Percentiles rank a stretch among this genome's conserved stretches.
Evolutionary conservation across 768 basidiomycete genomes (phyloP).

Genomic region (Auricularia sp.): DNA sequence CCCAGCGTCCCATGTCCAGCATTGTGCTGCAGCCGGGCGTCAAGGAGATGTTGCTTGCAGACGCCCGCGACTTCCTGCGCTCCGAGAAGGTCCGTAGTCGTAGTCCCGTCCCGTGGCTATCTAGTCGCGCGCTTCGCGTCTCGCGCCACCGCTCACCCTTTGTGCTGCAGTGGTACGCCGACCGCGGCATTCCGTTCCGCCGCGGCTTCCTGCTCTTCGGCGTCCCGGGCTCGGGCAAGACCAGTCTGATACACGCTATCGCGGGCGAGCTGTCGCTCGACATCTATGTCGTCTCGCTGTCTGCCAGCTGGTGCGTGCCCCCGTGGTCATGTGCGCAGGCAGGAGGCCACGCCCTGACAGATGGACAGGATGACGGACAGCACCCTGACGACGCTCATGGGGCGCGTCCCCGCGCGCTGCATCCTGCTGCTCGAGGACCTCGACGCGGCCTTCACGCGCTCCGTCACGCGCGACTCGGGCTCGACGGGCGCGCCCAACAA

Average conservation of each 20-base stretch:
- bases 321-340: neutral
- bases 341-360: neutral
- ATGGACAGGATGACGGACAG: slow-evolving; percentile 41
- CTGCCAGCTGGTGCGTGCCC: slow-evolving; percentile 16
- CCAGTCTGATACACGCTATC: slow-evolving; percentile 71
- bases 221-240: slow-evolving; percentile 80
- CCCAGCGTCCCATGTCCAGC: slow-evolving; percentile 61
- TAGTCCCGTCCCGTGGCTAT: no score
- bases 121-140: no score
- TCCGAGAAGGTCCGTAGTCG: slow-evolving; percentile 43
- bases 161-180: slow-evolving; percentile 63
- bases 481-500: slow-evolving; percentile 12
- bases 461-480: slow-evolving; percentile 52
- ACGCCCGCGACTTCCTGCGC: slow-evolving; percentile 73
- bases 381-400: slow-evolving; percentile 77
- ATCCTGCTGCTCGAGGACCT: slow-evolving; percentile 86
- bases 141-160: no score
- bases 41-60: slow-evolving; percentile 78
- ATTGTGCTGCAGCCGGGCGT: slow-evolving; percentile 84
- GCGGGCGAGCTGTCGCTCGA: slow-evolving; percentile 84
- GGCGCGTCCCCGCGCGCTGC: slow-evolving; percentile 75
- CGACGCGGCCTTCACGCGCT: slow-evolving; percentile 79
- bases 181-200: slow-evolving; percentile 85
- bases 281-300: slow-evolving; percentile 84
- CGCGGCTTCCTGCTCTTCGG: slow-evolving; percentile 79